Evolutionary conservation across 768 basidiomycete species (phyloP), one percentile per base, ranked within the genome.

Genomic region (Leccinum disarticulatum): DNA sequence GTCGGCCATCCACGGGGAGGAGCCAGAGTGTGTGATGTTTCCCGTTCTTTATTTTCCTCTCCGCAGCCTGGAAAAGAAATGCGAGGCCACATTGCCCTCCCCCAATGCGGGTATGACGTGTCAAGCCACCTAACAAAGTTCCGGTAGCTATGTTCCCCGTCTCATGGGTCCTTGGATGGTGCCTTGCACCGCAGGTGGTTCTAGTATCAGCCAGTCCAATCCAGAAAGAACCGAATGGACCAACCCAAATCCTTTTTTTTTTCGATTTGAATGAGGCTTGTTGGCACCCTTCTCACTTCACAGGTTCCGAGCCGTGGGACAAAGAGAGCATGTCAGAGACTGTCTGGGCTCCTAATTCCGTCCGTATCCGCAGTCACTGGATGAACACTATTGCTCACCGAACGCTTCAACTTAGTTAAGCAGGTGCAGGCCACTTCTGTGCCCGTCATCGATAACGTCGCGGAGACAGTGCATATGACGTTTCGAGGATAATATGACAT

Each of bases 251-350:
- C 30, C 31, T 27, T 47, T 51, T 38, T 38, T 22, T 22, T 22
- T n/a, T 38, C 38, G 2, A 58, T 22, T 27, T 48, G 47, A 15
- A 48, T n/a, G 13, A 28, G 19, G 6, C 22, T 22, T 33, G 30
- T 13, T 31, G 30, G 31, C 47, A 63, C 50, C 48, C 41, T 57
- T 64, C 57, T 49, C 68, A 60, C 58, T 43, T 33, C 43, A 46
- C 19, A 46, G 11, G 19, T 46, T 38, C 52, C 59, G 55, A 60
- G 43, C 10, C 35, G 61, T 52, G 54, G 55, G 31, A 61, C 25
- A 47, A 33, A 17, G 50, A 10, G n/a, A 36, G 43, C 48, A 43
- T 46, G 35, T 41, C 33, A 22, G 49, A 35, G 5, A 19, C n/a
- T 46, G 57, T 47, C 35, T 49, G 49, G 31, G 36, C 50, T 30